Conservation (phyloP, 2,329 filamentous ascomycete species). For the Colletotrichum somersetense region DNA sequence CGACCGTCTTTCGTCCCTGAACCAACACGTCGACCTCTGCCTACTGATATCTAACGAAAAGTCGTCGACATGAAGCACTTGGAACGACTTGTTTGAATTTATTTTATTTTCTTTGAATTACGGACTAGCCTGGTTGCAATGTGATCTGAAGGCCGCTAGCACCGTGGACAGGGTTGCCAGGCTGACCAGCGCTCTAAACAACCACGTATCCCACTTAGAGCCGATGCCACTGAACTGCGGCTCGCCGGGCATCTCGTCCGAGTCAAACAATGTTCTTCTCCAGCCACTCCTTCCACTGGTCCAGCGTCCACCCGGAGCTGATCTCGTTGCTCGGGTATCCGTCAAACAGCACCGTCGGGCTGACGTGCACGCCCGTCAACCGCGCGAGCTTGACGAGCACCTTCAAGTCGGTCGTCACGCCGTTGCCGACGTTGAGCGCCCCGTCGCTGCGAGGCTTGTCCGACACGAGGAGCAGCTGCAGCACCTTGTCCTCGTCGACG, state of each 20-base stretch:
- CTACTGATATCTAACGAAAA: background rate
- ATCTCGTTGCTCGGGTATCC: conserved; percentile 85
- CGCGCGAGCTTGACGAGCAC: conserved; percentile 83
- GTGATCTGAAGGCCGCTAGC: background rate
- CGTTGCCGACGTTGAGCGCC: conserved; percentile 81
- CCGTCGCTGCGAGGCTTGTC: conserved; percentile 77
- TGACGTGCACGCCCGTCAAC: conserved; percentile 87
- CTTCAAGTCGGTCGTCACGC: conserved; percentile 88
- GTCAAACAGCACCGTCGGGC: conserved; percentile 90
- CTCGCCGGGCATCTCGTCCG: background rate
- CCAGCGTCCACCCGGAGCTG: conserved; percentile 80
- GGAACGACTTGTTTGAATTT: too few species aligned
- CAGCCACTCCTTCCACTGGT: conserved; percentile 91
- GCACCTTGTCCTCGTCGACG: conserved; percentile 78
- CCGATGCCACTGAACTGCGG: conserved; percentile 3
- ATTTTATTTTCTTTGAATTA: too few species aligned
- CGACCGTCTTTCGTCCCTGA: background rate
- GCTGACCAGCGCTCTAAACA: background rate
- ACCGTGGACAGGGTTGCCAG: background rate
- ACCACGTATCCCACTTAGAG: conserved; percentile 5
- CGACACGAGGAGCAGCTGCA: conserved; percentile 75
- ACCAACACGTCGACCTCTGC: background rate
- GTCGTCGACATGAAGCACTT: background rate
- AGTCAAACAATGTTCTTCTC: conserved; percentile 64
- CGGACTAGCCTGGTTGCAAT: background rate